Evolutionary conservation across 345 rosid species (phyloP), one percentile per base, ranked within the genome.

Genomic region (Lumnitzera littorea): DNA sequence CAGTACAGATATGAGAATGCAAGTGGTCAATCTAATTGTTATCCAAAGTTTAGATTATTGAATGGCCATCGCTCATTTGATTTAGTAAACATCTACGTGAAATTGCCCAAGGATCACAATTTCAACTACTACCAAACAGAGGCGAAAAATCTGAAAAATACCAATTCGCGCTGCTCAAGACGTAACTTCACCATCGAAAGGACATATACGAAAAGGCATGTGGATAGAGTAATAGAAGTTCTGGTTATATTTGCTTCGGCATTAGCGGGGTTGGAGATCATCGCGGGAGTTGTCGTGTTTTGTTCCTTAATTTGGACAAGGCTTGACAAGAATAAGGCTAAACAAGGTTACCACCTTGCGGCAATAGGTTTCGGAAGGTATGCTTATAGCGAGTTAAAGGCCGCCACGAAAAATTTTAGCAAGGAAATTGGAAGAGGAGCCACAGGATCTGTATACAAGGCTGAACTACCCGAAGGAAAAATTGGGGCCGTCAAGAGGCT

Each of bases 21-120:
- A 1, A 13, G 27, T 7, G 50, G 53, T 29, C 4, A 13, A 16
- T 51, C 24, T 15, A 48, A 61, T 5, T 79, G 75, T 52, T 71
- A 49, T 2, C 61, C 66, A 81, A 75, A 62, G 41, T 24, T 13
- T 0, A 31, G 13, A 2, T 27, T 81, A 59, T 13, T 48, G 20
- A 72, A 78, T 15, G 80, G 78, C 17, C 48, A 24, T 48, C 13
- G 0, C 15, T 10, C 54, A 24, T 1, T 56, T 49, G 53, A 57
- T 10, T 11, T 0, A 3, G 78, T 64, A 9, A 58, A 48, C 53
- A 8, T 70, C 5, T 74, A 72, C 43, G 15, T 74, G 48, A 72
- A 63, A 46, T 47, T 74, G 50, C 62, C 74, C 0, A 73, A 61
- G 67, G 23, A 29, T 29, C 3, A 31, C 36, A 20, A 58, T 47